These are phyloP conservation scores for Melastoma malabathricum DNA, from an alignment of 345 rosid genomes.

Conservation along the genomic window DNA sequence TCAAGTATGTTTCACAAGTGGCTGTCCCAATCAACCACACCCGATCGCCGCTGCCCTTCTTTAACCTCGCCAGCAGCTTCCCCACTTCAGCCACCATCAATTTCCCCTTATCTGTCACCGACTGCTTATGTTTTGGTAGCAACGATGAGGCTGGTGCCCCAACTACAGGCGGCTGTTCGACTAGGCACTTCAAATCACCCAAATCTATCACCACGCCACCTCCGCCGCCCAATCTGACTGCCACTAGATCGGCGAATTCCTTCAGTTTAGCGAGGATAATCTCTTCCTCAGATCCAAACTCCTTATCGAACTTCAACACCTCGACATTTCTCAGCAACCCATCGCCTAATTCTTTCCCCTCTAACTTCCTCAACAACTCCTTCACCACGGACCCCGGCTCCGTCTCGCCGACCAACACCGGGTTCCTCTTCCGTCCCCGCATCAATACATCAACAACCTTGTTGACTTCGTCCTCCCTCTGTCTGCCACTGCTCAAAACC, in stretches of 20 bases:
- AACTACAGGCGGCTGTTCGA: conserved; percentile 27
- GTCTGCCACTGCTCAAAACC: conserved; percentile 17
- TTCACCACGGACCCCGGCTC: conserved; percentile 60
- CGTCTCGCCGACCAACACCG: conserved; percentile 76
- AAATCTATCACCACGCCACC: conserved; percentile 65
- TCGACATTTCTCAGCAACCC: conserved; percentile 41
- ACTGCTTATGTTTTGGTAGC: conserved; percentile 1
- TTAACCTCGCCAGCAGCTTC: conserved; percentile 37
- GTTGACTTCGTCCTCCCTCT: conserved; percentile 50
- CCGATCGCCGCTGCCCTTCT: conserved; percentile 24
- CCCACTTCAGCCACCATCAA: conserved; percentile 49
- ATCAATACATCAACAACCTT: conserved; percentile 51
- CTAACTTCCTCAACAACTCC: conserved; percentile 53
- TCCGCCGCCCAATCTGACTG: conserved; percentile 20
- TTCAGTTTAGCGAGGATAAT: conserved; percentile 30
- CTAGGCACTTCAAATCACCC: conserved; percentile 94
- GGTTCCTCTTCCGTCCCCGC: conserved; percentile 60
- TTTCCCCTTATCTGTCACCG: conserved; percentile 19
- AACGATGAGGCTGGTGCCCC: background rate
- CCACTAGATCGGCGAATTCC: conserved; percentile 45
- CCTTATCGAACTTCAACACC: conserved; percentile 53
- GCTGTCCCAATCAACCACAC: conserved; percentile 85
- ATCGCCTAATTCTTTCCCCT: conserved; percentile 46
- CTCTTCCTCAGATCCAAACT: conserved; percentile 33
- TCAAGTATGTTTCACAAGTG: conserved; percentile 86